Evolutionary conservation across 2,329 filamentous ascomycete genomes (phyloP), one percentile per base, ranked within the genome.

Genomic region (Alternaria solani): DNA sequence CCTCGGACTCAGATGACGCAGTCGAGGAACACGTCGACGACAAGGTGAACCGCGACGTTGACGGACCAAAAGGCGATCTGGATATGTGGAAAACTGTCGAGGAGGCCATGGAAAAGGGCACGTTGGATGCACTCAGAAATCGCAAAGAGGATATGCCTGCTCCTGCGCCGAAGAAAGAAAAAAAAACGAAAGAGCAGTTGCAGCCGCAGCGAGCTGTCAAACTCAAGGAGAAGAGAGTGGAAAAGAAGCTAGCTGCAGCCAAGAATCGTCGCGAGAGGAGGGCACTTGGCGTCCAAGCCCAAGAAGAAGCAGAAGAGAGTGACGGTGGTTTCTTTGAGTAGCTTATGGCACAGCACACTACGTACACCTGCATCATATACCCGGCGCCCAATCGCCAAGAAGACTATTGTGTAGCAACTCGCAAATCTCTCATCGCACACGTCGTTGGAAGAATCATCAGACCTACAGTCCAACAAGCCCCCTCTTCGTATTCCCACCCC

Each of bases 41-140:
- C 26, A 70, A 72, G n/a, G 68, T 68, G 38, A 71, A 64, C 60
- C 63, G 65, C 12, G 77, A 76, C 18, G 71, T 73, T 2, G 77
- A 81, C 51, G 80, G 80, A n/a, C 62, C 70, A 7, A 80, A 82
- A 75, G 82, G 82, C 18, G 78, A 84, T 64, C 83, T 85, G 7
- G 83, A 86, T n/a, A 85, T 93, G 81, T 93, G 91, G 91, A 78
- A 79, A 16, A 79, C 84, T 14, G 84, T 94, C 18, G 89, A 91
- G 78, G 82, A 86, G 69, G 85, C 88, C 12, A 88, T 90, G 81
- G 79, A 82, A 54, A 81, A 87, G 38, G 88, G 88, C 7, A 80
- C 80, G 14, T 72, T 91, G 52, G 82, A 86, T 60, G 79, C 74
- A 53, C 70, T 91, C 51, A 82, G 88, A 52, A 86, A 90, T 66